phyloP scores from a whole-genome alignment of 768 basidiomycete genomes.

The Rhodocollybia butyracea region DNA sequence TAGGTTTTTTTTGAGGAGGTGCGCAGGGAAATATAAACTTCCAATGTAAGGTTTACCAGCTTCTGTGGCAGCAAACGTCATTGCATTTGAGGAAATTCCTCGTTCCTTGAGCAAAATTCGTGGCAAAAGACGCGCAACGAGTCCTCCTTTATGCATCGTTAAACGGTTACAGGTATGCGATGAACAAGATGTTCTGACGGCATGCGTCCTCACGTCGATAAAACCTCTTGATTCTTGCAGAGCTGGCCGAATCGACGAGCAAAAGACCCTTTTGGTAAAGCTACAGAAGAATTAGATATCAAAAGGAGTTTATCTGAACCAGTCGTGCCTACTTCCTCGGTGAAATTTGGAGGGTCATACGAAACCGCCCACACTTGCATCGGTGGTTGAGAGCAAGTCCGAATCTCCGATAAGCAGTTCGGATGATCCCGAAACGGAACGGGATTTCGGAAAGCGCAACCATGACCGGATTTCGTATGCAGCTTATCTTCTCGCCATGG shows the following conservation, averaged over 20 bases:
- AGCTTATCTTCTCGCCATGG: slow-evolving; percentile 7
- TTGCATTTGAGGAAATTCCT: slow-evolving; percentile 43
- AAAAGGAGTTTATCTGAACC: not conserved
- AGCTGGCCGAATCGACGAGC: slow-evolving; percentile 55
- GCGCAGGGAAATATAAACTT: slow-evolving; percentile 24
- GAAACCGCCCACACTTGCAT: slow-evolving; percentile 46
- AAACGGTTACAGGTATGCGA: not conserved
- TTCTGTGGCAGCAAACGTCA: slow-evolving; percentile 55
- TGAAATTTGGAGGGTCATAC: slow-evolving; percentile 37
- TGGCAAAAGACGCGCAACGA: slow-evolving; percentile 75
- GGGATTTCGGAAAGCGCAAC: slow-evolving; percentile 7
- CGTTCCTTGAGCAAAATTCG: slow-evolving; percentile 58
- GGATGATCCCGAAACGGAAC: slow-evolving; percentile 10
- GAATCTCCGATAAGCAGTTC: too few species aligned
- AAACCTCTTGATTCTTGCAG: slow-evolving; percentile 58
- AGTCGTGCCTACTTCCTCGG: slow-evolving; percentile 22
- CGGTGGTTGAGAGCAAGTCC: slow-evolving; percentile 5
- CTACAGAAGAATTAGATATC: slow-evolving; percentile 34
- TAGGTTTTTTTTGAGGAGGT: not conserved
- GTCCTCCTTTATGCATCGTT: slow-evolving; percentile 47
- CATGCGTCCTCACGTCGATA: slow-evolving; percentile 73
- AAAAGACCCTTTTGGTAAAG: slow-evolving; percentile 59
- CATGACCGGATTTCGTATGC: not conserved
- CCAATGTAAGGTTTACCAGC: slow-evolving; percentile 78
- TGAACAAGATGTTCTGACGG: slow-evolving; percentile 42